Percentiles rank a stretch among this genome's conserved stretches.
phyloP scores from a whole-genome alignment of 2,329 filamentous ascomycete species.

The Endoconidiophora polonica region DNA sequence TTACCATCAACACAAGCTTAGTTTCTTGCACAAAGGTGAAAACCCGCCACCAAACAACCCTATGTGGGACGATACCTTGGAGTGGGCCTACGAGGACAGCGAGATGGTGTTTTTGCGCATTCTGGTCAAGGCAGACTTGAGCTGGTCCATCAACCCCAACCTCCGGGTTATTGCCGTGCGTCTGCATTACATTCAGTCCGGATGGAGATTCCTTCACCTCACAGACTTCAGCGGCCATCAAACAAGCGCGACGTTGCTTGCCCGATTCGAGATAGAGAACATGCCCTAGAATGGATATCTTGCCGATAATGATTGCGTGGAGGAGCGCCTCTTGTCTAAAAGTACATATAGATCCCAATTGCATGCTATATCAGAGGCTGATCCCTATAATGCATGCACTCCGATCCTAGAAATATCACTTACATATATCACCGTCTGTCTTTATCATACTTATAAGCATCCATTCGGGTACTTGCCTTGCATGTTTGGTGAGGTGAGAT shows the following conservation, averaged over 20 bases:
- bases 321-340: no score
- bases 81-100: constrained; percentile 53
- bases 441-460: no score
- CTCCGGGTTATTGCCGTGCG: constrained; percentile 45
- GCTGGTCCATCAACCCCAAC: constrained; percentile 43
- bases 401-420: no score
- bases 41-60: constrained; percentile 44
- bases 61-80: constrained; percentile 47
- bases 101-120: constrained; percentile 48
- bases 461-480: no score
- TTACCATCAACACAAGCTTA: constrained; percentile 43
- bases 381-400: no score
- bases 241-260: constrained; percentile 43
- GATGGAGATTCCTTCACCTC: constrained; percentile 49
- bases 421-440: no score
- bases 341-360: no score
- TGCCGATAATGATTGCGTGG: no score
- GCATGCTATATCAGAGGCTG: no score
- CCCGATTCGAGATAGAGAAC: constrained; percentile 41
- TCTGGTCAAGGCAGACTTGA: constrained; percentile 50
- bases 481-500: no score
- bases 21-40: constrained; percentile 38
- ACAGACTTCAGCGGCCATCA: constrained; percentile 47
- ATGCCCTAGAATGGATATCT: not conserved
- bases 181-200: constrained; percentile 35